phyloP scores from a whole-genome alignment of 2,329 filamentous ascomycete genomes.

The Fusarium sp. region DNA sequence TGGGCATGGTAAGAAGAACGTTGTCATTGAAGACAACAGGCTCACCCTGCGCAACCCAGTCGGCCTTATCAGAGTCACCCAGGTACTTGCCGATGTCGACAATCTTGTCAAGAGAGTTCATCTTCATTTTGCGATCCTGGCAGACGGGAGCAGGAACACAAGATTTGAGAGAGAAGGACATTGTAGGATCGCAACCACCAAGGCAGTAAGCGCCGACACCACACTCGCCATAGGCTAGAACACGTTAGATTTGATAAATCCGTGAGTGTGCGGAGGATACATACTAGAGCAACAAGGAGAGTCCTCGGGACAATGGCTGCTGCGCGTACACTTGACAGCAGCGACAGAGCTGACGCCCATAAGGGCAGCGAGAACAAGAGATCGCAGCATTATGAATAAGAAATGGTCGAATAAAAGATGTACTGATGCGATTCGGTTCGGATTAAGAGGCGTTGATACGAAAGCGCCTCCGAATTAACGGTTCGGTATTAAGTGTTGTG shows the following conservation, averaged over 20 bases:
- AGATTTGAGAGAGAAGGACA: conserved; percentile 83
- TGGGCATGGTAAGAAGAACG: conserved; percentile 88
- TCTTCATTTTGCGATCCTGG: conserved; percentile 76
- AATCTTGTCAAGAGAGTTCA: conserved; percentile 76
- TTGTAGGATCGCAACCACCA: conserved; percentile 90
- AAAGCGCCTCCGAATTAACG: conserved; percentile 6
- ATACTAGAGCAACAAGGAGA: conserved; percentile 85
- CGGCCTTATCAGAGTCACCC: conserved; percentile 79
- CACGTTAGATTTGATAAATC: conserved; percentile 29
- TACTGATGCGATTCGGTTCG: conserved; percentile 2
- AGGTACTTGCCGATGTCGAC: conserved; percentile 83
- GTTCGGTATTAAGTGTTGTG: conserved; percentile 19
- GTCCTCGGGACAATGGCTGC: conserved; percentile 74
- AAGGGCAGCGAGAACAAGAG: conserved; percentile 48
- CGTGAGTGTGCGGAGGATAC: neutral
- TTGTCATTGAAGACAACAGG: conserved; percentile 75
- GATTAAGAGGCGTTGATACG: conserved; percentile 1
- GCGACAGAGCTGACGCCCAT: conserved; percentile 48
- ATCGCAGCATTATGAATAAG: conserved; percentile 49
- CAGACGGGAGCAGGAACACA: conserved; percentile 89
- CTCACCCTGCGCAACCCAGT: conserved; percentile 90
- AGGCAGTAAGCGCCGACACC: conserved; percentile 95
- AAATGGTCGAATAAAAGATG: conserved; percentile 15
- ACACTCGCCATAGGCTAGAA: conserved; percentile 87
- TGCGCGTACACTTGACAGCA: conserved; percentile 58